Evolutionary conservation across 1,139 yeast genomes (phyloP), one percentile per base, ranked within the genome.

Genomic region (Candida sp.): DNA sequence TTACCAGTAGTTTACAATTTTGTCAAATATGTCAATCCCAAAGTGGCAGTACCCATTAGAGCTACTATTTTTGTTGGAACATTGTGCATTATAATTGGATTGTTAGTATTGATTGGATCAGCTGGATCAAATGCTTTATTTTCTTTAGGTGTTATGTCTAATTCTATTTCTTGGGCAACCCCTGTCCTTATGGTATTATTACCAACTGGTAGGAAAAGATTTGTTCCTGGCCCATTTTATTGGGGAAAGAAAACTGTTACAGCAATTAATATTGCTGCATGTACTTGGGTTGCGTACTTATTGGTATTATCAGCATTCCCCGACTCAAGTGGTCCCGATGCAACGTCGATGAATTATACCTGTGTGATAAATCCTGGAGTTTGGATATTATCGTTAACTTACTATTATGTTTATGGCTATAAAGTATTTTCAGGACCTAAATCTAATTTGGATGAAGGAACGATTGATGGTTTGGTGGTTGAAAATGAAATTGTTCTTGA

Each of bases 51-150:
- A 23, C 89, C 33, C 5, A 12, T 30, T 12, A 9, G 33, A 5
- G 33, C 33, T 12, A 30, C 33, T 12, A n/a, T 8, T 5, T 73
- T 72, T 47, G 77, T 76, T 19, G 76, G 80, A 30, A 44, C 57
- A 35, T 53, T 72, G 27, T 69, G 77, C 7, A 54, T 77, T 19
- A 39, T 70, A 21, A 52, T 81, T 32, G 85, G 85, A 8, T 64
- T 77, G 36, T 59, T 82, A 41, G 73, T 80, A 53, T 61, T 82
- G 40, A 77, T 79, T 36, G 84, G 82, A 37, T 44, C 71, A 8
- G 70, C 79, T 11, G 86, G 85, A 21, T 72, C 84, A 2, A 67
- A 62, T 44, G 87, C 87, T 19, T 62, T 82, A 38, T 82, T 82
- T 61, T 72, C 84, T 19, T 60, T 82, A 34, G 84, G 74, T 36